Evolutionary conservation across 495 filamentous ascomycete species (phyloP).

Genomic region (Aspergillus wentii): DNA sequence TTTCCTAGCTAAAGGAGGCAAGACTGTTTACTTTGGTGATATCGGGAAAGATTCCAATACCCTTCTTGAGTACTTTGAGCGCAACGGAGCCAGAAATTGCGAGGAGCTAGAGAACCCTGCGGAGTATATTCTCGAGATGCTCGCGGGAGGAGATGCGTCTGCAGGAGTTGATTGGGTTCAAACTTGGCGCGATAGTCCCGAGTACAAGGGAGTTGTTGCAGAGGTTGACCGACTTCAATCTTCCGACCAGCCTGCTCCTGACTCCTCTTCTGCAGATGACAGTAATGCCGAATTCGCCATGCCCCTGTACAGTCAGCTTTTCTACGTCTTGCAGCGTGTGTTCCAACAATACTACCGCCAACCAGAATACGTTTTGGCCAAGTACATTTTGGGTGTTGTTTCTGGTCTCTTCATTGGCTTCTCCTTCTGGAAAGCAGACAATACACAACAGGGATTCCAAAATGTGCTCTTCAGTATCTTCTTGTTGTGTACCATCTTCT

Average conservation of each 20-base stretch:
- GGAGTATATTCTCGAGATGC: constrained; percentile 81
- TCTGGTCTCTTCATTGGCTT: constrained; percentile 75
- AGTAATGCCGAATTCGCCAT: constrained; percentile 42
- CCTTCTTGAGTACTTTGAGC: constrained; percentile 63
- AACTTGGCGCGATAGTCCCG: constrained; percentile 66
- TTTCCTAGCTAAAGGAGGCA: constrained; percentile 63
- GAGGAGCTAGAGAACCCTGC: constrained; percentile 69
- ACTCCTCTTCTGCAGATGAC: no score
- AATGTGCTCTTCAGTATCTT: constrained; percentile 82
- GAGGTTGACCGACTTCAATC: constrained; percentile 66
- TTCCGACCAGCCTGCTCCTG: no score
- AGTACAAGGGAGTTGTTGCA: constrained; percentile 55
- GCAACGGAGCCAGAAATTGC: constrained; percentile 52
- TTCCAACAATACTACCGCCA: constrained; percentile 50
- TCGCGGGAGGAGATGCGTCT: constrained; percentile 58
- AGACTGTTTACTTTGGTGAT: constrained; percentile 70
- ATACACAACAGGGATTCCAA: constrained; percentile 69
- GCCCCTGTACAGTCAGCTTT: constrained; percentile 44
- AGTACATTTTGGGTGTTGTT: constrained; percentile 45
- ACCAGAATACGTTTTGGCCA: constrained; percentile 46
- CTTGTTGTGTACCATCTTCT: constrained; percentile 70
- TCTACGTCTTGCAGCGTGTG: constrained; percentile 35
- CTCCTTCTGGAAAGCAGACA: constrained; percentile 70
- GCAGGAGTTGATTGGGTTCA: constrained; percentile 78
- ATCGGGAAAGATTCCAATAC: constrained; percentile 59